Conservation (phyloP, 2,329 filamentous ascomycete species). For the Phoma herbarum region DNA sequence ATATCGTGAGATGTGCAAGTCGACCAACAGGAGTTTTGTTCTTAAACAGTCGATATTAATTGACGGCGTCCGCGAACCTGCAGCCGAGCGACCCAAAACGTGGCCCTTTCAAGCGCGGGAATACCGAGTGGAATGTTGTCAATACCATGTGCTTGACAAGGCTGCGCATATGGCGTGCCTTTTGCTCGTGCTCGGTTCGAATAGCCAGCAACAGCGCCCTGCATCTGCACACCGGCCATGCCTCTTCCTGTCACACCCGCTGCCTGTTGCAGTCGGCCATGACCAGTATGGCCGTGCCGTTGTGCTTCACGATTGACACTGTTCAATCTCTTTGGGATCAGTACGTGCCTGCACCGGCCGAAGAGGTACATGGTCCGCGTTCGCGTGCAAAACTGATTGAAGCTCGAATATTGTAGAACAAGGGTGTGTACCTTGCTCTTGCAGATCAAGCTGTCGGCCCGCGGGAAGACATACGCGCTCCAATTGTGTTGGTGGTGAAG, state of each 20-base stretch:
- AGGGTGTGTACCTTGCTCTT: conserved; percentile 46
- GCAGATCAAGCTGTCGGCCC: conserved; percentile 50
- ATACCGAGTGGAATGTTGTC: conserved; percentile 19
- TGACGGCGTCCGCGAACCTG: conserved; percentile 11
- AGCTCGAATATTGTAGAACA: conserved; percentile 37
- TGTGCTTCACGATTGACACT: conserved; percentile 35
- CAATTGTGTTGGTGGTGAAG: conserved; percentile 29
- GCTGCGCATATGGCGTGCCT: conserved; percentile 26
- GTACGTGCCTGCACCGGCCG: conserved; percentile 48
- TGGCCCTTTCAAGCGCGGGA: conserved; percentile 19
- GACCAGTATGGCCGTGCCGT: conserved; percentile 26
- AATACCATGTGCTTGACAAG: conserved; percentile 31
- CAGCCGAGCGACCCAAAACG: conserved; percentile 24
- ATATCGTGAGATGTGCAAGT: conserved; percentile 12
- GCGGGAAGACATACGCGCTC: conserved; percentile 46
- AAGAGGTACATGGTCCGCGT: conserved; percentile 45
- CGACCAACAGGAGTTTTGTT: conserved; percentile 8
- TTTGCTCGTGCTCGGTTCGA: conserved; percentile 25
- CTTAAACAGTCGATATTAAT: conserved; percentile 14
- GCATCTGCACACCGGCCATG: conserved; percentile 28
- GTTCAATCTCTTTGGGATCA: conserved; percentile 40
- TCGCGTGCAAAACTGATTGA: conserved; percentile 43
- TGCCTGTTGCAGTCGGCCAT: conserved; percentile 35
- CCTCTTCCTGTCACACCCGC: conserved; percentile 35
- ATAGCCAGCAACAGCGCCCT: conserved; percentile 28